Base-by-base conservation (phyloP, 805 yeast genomes). In the Isabelozyma gotoi region DNA sequence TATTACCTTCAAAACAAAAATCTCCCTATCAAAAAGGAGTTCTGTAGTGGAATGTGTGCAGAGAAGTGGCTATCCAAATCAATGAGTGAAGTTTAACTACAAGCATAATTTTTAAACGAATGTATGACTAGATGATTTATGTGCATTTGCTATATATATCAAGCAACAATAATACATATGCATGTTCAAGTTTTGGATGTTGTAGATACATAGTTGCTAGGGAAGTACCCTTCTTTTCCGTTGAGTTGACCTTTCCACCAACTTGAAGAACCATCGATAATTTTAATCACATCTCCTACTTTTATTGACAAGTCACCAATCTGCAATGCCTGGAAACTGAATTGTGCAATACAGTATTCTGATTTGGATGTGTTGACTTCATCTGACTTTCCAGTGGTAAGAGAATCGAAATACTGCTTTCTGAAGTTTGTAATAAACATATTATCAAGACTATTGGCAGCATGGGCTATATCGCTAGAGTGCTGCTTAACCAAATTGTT, bases 21-120 rank as follows among this genome's bases (percentile, higher is more conserved):
- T 29, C 60, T 81, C 3, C 86, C 88, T 0, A 67, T 82, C 19
- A 73, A 76, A 51, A 62, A 78, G 33, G 74, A 74, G 46, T 82
- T 82, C 49, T 82, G 87, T 49, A 68, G 77, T 46, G 80, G 78
- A 1, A 53, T 62, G 18, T 82, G 87, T 59, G 62, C 59, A 7
- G 36, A 42, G 31, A 55, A 45, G 33, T 71, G 67, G 53, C 43
- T 49, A 43, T 17, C 32, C 16, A 20, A 36, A 36, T 27, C 21
- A 32, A 32, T 32, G 34, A 14, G 34, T 32, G 15, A 32, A 32
- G n/a, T 32, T 32, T 32, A 24, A 32, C 34, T n/a, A 5, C 34
- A 32, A 32, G 15, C 17, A 14, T 15, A 21, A 21, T 21, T 21
- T 32, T 24, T 10, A 24, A 24, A 32, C 34, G 34, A 32, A n/a